Evolutionary conservation across 805 yeast species (phyloP), one percentile per base, ranked within the genome.

Genomic region (Debaryomyces tyrocola): DNA sequence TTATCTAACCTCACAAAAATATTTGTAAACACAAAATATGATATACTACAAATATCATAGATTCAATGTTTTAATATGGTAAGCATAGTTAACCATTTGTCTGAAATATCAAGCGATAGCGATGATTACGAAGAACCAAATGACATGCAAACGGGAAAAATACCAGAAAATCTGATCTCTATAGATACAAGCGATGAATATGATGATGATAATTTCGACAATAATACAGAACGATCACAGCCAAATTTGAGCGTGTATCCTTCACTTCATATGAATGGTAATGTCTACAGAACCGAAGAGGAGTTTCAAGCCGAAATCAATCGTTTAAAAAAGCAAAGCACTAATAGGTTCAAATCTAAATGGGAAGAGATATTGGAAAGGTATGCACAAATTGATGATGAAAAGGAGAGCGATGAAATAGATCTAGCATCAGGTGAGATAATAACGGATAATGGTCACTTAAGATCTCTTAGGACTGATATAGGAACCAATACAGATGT

Each of bases 371-470:
- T 84, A 24, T 73, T 84, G 6, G 60, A 70, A 1, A 79, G 77
- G 56, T 82, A 83, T 56, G 67, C 79, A 3, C 45, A 50, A 3
- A 74, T 79, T 41, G 74, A 74, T 42, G 76, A 77, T 29, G 67
- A 69, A 4, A 69, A 70, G 14, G 83, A 82, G 44, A 84, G 87
- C 33, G 90, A 84, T 58, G 72, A 82, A 20, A 65, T 84, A n/a
- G 90, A 87, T 58, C 56, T 87, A 18, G 57, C 60, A 8, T 81
- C 90, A 0, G 91, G 92, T 0, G 71, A 77, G 46, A 77, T 87
- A 1, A 61, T 83, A 1, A 77, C 70, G 28, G 90, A 87, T 55
- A 75, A 79, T 43, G 96, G 96, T 2, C 95, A 87, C 62, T 54
- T 87, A 18, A 64, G 77, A 46, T 77, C 83, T 2, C 55, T 84